Base-by-base conservation (phyloP, 2,329 filamentous ascomycete genomes). In the Hymenotorrendiella dingleyae region DNA sequence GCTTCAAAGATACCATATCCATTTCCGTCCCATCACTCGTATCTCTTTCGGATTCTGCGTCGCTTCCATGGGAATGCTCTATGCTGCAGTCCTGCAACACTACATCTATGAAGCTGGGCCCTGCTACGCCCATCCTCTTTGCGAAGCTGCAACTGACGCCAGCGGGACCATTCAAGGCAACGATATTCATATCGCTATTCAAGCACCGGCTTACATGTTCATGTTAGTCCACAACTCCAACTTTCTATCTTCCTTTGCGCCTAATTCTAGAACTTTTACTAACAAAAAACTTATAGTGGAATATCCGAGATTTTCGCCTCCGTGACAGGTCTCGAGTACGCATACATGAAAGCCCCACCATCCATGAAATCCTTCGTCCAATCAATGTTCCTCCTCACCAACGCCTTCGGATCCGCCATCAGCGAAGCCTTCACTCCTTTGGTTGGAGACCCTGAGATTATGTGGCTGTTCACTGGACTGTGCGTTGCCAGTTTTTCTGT, bases 351-450 rank as follows among this genome's bases (percentile, higher is more conserved):
- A 66, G 83, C 84, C 0, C 85, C 84, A 24, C 78, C 74, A 55
- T 86, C 86, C 66, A 89, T 90, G 85, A 82, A 83, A 53, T 84
- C 80, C 1, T 73, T 89, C 21, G 81, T 89, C 6, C 72, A 76
- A 62, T 76, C 78, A 16, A 70, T 87, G 56, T 82, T 81, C 58
- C 71, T 87, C 24, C 78, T 84, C 66, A 86, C 74, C 51, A 76
- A 71, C 43, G 76, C 77, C 0, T 66, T 81, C 47, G 74, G 73
- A 4, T 70, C 69, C 27, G 76, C 76, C 2, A 53, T 73, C 6
- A 66, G 66, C 21, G 63, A 71, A 49, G 67, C 69, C 0, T 49
- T 72, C 17, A 61, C 66, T 17, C 67, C 68, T 0, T 56, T 64
- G 1, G 65, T 67, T 4, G 50, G 47, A n/a, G 68, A 73, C 48